Evolutionary conservation across 495 filamentous ascomycete species (phyloP).

Genomic region (Bryoglossum gracile): DNA sequence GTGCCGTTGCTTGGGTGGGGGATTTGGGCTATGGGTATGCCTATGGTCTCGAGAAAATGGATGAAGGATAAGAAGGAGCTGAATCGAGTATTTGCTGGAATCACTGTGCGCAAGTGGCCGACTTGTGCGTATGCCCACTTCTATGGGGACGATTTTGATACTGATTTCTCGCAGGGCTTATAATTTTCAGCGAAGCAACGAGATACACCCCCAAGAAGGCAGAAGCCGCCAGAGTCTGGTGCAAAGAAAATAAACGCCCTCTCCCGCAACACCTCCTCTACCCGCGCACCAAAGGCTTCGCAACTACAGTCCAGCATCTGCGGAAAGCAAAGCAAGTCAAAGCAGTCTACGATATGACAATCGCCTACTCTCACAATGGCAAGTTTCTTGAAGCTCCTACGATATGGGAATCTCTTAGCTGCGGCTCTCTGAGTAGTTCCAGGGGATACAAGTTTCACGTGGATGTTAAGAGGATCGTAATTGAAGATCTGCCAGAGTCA

Average conservation of each 20-base stretch:
- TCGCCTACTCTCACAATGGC: conserved; percentile 43
- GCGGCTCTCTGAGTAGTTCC: conserved; percentile 30
- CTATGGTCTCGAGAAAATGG: conserved; percentile 51
- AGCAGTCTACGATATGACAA: conserved; percentile 51
- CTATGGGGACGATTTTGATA: neutral
- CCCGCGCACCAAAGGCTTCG: conserved; percentile 49
- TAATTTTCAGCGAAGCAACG: conserved; percentile 53
- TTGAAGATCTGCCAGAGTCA: conserved; percentile 37
- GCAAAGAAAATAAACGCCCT: conserved; percentile 36
- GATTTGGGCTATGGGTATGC: conserved; percentile 55
- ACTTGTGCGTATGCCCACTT: conserved; percentile 39
- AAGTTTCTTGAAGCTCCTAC: conserved; percentile 41
- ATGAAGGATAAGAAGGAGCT: conserved; percentile 44
- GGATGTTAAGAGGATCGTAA: conserved; percentile 38
- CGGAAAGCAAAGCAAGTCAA: conserved; percentile 44
- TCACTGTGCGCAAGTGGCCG: conserved; percentile 39
- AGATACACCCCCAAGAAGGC: conserved; percentile 47
- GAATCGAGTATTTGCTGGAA: conserved; percentile 43
- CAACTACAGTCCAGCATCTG: conserved; percentile 46
- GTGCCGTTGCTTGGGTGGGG: conserved; percentile 55
- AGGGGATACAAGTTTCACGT: conserved; percentile 42
- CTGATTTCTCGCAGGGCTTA: conserved; percentile 41
- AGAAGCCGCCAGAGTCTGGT: conserved; percentile 40
- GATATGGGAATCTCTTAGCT: conserved; percentile 44
- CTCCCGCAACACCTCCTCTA: conserved; percentile 47